Evolutionary conservation across 2,329 filamentous ascomycete genomes (phyloP), one percentile per base, ranked within the genome.

Genomic region (Neofusicoccum parvum): DNA sequence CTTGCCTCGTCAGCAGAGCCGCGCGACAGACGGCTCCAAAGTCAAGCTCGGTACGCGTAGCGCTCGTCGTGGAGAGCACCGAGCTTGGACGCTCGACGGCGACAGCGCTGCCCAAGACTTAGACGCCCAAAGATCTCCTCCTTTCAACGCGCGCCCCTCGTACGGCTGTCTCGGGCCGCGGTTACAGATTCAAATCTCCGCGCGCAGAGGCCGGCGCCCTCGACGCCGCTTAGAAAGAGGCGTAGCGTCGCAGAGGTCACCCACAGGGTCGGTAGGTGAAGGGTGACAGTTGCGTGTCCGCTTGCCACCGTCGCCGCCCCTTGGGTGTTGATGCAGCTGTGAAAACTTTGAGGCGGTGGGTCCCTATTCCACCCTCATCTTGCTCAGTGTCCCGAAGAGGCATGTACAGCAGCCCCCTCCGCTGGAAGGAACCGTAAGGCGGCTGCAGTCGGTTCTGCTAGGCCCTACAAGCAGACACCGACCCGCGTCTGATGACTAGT

Each of bases 111-210:
- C 56, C 56, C 56, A 60, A 60, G 41, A 37, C 56, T 17, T 37
- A 37, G 56, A 60, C 43, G 56, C 56, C 56, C 56, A 60, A 60
- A 59, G 54, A 37, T 15, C 56, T 60, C 56, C 56, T 60, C 56
- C 56, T 60, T 60, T 48, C 39, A 36, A 12, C 54, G 23, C 39
- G 54, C 27, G 39, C 41, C 27, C 43, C 56, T 60, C 56, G 56
- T 60, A 60, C 45, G 56, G 56, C 41, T 37, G 32, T 46, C 56
- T 48, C 56, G 56, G 56, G 43, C 56, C 56, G 56, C 32, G 41
- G 45, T 60, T 48, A 34, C 43, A 36, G 43, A 37, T 60, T 48
- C 56, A 60, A 60, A 60, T 60, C 56, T 60, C 56, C 43, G 56
- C 45, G 56, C 27, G 56, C 56, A 45, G 32, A 60, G 56, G 23